Evolutionary conservation across 805 yeast species (phyloP), one percentile per base, ranked within the genome.

Genomic region (Yamadazyma laniorum): DNA sequence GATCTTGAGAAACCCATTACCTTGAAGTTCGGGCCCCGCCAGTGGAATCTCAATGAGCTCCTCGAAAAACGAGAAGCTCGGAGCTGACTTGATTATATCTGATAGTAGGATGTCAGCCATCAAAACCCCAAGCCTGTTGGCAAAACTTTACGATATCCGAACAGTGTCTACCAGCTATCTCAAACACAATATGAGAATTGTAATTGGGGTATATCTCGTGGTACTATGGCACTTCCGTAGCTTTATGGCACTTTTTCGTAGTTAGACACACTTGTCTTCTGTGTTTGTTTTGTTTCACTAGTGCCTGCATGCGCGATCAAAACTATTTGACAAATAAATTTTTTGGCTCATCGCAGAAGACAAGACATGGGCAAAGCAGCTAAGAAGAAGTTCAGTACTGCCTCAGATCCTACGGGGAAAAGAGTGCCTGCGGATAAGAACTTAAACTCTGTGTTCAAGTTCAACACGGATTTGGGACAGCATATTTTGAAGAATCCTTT

Each of bases 391-490:
- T 81, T 79, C 49, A 61, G 69, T 16, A 58, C 67, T 2, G 65
- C 72, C 22, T 56, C 74, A 4, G 52, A 65, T 31, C 72, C 77
- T 13, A 61, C 76, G 1, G 77, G 72, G 8, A 34, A 26, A 5
- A 72, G 77, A n/a, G 87, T 80, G 9, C 75, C 82, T 6, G 83
- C 85, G 9, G 83, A 78, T 37, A 80, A 79, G 47, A 86, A 80
- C 57, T 64, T 82, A 59, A 80, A 80, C 57, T 79, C 87, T 2
- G 96, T 93, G 25, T 93, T 93, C 77, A 93, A 93, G 58, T 90
- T 93, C 78, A 93, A 93, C 65, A 93, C 98, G 12, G 93, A 87
- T 56, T 72, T 93, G 39, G 99, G 99, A 47, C 99, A 93, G 68
- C 99, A 93, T 72, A 89, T 93, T 48, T 74, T 93, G 57, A 93